Evolutionary conservation across 768 basidiomycete genomes (phyloP).

Genomic region (Russula dissimulans): DNA sequence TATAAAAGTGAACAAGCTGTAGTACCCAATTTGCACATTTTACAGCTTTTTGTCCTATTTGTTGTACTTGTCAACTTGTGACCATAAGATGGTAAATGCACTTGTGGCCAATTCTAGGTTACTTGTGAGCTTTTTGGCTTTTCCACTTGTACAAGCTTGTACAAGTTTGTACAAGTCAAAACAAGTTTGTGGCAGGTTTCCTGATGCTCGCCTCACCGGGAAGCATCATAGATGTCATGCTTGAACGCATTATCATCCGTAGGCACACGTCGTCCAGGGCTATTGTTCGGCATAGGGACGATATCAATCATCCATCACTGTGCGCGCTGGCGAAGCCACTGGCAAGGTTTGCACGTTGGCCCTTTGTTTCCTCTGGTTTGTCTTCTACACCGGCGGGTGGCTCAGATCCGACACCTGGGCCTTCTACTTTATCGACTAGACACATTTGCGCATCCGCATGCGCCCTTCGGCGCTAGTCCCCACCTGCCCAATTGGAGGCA

Average conservation of each 20-base stretch:
- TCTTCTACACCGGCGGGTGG: slow-evolving; percentile 25
- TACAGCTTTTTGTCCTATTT: too few species aligned
- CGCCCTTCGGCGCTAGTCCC: slow-evolving; percentile 58
- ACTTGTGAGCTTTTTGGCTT: too few species aligned
- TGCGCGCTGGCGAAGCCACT: slow-evolving; percentile 51
- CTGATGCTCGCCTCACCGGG: slow-evolving; percentile 67
- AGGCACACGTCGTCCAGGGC: slow-evolving; percentile 28
- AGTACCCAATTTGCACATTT: too few species aligned
- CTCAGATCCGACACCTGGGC: slow-evolving; percentile 25
- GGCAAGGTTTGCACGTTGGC: slow-evolving; percentile 74
- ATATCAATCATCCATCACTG: slow-evolving; percentile 44
- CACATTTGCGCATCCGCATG: slow-evolving; percentile 43
- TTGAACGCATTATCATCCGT: slow-evolving; percentile 82
- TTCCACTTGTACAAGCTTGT: too few species aligned
- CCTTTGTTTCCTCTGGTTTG: slow-evolving; percentile 50
- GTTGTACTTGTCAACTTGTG: too few species aligned
- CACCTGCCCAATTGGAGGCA: slow-evolving; percentile 53
- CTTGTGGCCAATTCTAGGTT: too few species aligned
- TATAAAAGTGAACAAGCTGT: too few species aligned
- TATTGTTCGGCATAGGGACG: slow-evolving; percentile 38
- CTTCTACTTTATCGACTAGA: slow-evolving; percentile 19
- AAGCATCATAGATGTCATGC: slow-evolving; percentile 69
- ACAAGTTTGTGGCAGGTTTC: too few species aligned
- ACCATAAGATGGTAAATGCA: too few species aligned
- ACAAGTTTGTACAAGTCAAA: too few species aligned